A percentile compares a stretch with the other conserved stretches of the same genome.
phyloP scores from a whole-genome alignment of 176 grass and related monocot genomes.

The Oryza nivara region DNA sequence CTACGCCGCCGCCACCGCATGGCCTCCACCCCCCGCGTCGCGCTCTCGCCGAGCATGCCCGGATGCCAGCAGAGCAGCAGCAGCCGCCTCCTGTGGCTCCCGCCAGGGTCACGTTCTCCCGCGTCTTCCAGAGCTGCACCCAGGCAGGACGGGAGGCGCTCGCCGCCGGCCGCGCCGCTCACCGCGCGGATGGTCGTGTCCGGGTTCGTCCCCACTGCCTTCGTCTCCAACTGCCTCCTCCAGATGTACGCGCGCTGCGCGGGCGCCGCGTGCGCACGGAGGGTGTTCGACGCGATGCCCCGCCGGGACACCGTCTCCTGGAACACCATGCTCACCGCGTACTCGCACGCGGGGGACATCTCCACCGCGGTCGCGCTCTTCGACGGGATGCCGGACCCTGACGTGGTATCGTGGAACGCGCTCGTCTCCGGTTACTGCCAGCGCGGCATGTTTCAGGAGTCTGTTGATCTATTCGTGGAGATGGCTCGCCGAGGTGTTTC shows the following conservation, averaged over 20 bases:
- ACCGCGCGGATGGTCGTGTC: slow-evolving; percentile 66
- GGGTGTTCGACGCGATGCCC: slow-evolving; percentile 62
- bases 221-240: slow-evolving; percentile 80
- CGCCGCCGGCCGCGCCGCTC: slow-evolving; percentile 48
- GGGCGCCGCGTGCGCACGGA: slow-evolving; percentile 37
- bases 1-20: slow-evolving; percentile 9
- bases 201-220: slow-evolving; percentile 61
- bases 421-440: slow-evolving; percentile 59
- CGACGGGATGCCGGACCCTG: slow-evolving; percentile 53
- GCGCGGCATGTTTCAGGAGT: slow-evolving; percentile 38
- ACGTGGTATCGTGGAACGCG: slow-evolving; percentile 79
- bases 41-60: background rate
- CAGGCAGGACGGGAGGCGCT: slow-evolving; percentile 37
- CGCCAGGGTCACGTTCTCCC: slow-evolving; percentile 56
- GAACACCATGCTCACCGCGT: slow-evolving; percentile 71
- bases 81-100: background rate
- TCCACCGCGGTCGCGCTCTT: slow-evolving; percentile 41
- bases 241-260: slow-evolving; percentile 68
- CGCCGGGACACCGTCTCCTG: slow-evolving; percentile 64
- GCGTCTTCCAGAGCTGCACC: slow-evolving; percentile 65
- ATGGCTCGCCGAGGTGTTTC: slow-evolving; percentile 47
- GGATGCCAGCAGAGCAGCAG: background rate
- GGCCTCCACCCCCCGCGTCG: background rate
- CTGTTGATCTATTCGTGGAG: slow-evolving; percentile 52
- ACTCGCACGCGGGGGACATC: slow-evolving; percentile 40